These are phyloP conservation scores for Lachancea dasiensis DNA, from an alignment of 805 yeast species.

Conservation along the genomic window DNA sequence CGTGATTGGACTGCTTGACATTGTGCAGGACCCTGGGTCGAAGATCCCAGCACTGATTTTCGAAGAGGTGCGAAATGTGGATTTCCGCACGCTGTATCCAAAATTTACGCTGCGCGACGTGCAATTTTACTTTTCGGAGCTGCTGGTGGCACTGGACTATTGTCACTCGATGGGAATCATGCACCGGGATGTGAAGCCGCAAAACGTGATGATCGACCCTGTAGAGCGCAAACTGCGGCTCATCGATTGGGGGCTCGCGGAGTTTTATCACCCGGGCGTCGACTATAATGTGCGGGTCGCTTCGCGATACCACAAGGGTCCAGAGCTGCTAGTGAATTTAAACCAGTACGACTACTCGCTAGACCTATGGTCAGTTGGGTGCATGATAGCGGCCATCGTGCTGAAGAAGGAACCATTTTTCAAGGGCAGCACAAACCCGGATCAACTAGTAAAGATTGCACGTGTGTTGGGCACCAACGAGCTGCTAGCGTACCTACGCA, in stretches of 20 bases:
- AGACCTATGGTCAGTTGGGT: constrained; percentile 88
- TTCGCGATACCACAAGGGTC: constrained; percentile 86
- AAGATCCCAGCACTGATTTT: constrained; percentile 86
- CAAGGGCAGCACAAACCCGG: constrained; percentile 87
- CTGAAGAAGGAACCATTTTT: constrained; percentile 89
- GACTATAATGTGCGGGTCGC: constrained; percentile 92
- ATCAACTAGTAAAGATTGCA: constrained; percentile 86
- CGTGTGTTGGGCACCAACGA: constrained; percentile 82
- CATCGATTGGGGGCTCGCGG: constrained; percentile 95
- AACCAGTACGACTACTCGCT: constrained; percentile 83
- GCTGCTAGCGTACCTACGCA: constrained; percentile 55
- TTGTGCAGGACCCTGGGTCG: constrained; percentile 80
- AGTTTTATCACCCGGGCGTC: constrained; percentile 83
- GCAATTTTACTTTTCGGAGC: constrained; percentile 75
- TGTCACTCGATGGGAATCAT: constrained; percentile 92
- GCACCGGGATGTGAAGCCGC: constrained; percentile 93
- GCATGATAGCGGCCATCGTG: constrained; percentile 84
- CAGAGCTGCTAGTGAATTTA: constrained; percentile 77
- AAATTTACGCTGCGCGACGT: constrained; percentile 69
- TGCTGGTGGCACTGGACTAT: constrained; percentile 76
- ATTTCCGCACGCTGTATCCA: constrained; percentile 82
- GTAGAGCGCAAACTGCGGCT: constrained; percentile 53
- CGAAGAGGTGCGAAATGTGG: constrained; percentile 78
- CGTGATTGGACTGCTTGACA: constrained; percentile 66
- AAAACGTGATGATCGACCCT: constrained; percentile 90